Evolutionary conservation across 345 rosid species (phyloP), one percentile per base, ranked within the genome.

Genomic region (Balakata baccata): DNA sequence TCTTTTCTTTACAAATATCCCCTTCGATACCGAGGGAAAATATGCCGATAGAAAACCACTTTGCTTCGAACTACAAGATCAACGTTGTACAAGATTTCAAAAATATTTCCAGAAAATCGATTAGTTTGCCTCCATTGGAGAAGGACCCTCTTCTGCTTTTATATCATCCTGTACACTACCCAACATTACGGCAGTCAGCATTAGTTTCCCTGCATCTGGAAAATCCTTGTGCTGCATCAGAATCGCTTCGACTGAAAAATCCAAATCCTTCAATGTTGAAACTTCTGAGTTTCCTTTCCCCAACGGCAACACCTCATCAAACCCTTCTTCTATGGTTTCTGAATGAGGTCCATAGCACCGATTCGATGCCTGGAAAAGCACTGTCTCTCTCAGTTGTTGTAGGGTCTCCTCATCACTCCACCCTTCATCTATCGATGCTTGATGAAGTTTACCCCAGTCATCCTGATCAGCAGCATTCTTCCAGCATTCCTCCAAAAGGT

Each of bases 401-500:
- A 89, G 58, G 52, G 87, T 95, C 81, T 92, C 98, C 68, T 87
- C 88, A 7, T 95, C 99, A 34, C 89, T 87, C 97, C 98, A 92
- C 18, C 98, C 99, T 85, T 95, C 91, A 0, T 79, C 76, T 0
- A 51, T 54, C 3, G 84, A 86, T 25, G 96, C 89, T 84, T 87
- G 83, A 75, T 87, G 80, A 58, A 89, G 89, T 68, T 84, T 72
- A 12, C 87, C 89, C 98, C 99, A 95, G 54, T 89, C 89, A 13
- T 92, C 96, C 78, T 77, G 92, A 54, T 91, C 88, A 0, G 88
- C 94, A 0, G 94, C 94, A 8, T 89, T 89, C 83, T 85, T 92
- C 97, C 98, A 92, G 92, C 98, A 91, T 61, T 89, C 89, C 75
- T 87, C 93, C 78, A 95, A 76, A 45, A 92, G 96, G 80, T 72